A percentile compares a stretch with the other conserved stretches of the same genome.
Conservation (phyloP, 331 rosid genomes). For the Arachis monticola region DNA sequence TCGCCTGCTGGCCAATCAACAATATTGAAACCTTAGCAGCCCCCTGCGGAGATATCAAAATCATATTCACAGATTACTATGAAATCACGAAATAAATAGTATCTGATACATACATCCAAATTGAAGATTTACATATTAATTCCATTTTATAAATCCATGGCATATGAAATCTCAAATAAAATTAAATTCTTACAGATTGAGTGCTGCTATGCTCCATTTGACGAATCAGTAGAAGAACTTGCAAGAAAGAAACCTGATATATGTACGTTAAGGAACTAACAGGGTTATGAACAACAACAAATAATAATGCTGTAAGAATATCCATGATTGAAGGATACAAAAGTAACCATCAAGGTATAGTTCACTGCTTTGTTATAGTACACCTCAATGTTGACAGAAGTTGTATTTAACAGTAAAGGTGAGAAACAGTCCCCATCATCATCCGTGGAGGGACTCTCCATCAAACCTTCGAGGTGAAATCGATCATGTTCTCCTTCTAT, state of each 20-base stretch:
- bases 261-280: constrained; percentile 55
- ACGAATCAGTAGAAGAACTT: constrained; percentile 88
- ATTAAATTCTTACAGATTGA: constrained; percentile 77
- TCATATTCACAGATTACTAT: constrained; percentile 28
- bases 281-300: constrained; percentile 36
- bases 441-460: constrained; percentile 89
- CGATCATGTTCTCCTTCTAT: constrained; percentile 66
- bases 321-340: constrained; percentile 75
- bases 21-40: constrained; percentile 93
- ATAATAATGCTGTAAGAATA: constrained; percentile 16
- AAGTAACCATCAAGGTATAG: constrained; percentile 96
- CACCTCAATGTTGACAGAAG: constrained; percentile 84
- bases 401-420: constrained; percentile 75
- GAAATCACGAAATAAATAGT: constrained; percentile 20
- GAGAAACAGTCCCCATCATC: constrained; percentile 85
- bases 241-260: constrained; percentile 81
- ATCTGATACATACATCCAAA: constrained; percentile 18
- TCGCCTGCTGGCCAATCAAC: constrained; percentile 93
- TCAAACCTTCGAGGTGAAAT: constrained; percentile 78
- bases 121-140: neutral
- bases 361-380: constrained; percentile 95
- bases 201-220: constrained; percentile 99
- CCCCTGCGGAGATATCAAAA: constrained; percentile 65
- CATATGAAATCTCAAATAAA: constrained; percentile 26
- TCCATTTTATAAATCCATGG: constrained; percentile 3